Base-by-base conservation (phyloP, 495 filamentous ascomycete genomes). In the Aspergillus ostianus region DNA sequence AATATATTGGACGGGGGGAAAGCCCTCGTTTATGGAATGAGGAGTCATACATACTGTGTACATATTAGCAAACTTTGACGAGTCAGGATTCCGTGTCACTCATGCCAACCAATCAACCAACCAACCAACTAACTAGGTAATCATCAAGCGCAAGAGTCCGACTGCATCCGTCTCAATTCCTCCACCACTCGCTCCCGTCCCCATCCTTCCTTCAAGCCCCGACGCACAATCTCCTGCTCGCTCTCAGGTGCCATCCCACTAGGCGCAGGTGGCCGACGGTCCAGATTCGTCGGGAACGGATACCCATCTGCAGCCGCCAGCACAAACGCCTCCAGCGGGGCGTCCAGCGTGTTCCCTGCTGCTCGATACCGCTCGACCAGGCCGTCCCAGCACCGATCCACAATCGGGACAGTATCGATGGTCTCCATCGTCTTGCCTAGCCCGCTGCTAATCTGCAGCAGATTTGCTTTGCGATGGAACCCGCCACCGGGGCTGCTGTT, bases 351-450 rank as follows among this genome's bases (percentile, higher is more conserved):
- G 53, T 62, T 56, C 3, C 74, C 78, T 18, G 73, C 74, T 2
- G 21, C 51, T 41, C 58, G 27, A 61, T 69, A 79, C 62, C 67
- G 66, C 26, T 58, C 51, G 13, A 50, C 48, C 54, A 84, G 44
- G 17, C 56, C 46, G 12, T 73, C 74, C 77, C 79, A 85, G 18
- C 66, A 73, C 12, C 20, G 36, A 29, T 74, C 70, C 15, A 84
- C 65, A 30, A 84, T 57, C 17, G 74, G 72, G 47, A 76, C 32
- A 4, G 70, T 71, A 64, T 85, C 80, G 3, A 85, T 68, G 3
- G 47, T 73, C 65, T 85, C 83, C 82, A 85, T 85, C 12, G 80
- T 70, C 58, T 83, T 83, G n/a, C 82, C 83, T 67, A 86, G 75
- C 8, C 81, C 81, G 59, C 72, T 75, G 51, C 79, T 81, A 30